A percentile compares a stretch with the other conserved stretches of the same genome.
phyloP scores from a whole-genome alignment of 768 basidiomycete genomes.

The Lentinula detonsa region DNA sequence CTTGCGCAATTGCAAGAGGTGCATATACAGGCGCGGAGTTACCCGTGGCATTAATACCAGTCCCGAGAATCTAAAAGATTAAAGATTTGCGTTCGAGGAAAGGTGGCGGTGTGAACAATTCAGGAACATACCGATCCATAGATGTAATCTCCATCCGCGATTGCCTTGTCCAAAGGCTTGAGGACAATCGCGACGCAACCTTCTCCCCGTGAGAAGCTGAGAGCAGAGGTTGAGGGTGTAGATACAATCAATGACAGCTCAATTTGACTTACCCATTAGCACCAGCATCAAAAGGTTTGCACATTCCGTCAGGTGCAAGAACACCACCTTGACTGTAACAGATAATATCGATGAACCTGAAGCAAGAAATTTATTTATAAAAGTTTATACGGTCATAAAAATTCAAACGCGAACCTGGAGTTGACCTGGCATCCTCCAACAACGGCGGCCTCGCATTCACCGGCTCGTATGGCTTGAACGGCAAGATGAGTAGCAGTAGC shows the following conservation, averaged over 20 bases:
- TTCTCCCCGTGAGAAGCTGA: constrained; percentile 28
- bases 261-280: constrained; percentile 32
- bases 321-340: constrained; percentile 33
- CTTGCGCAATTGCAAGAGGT: constrained; percentile 31
- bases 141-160: constrained; percentile 32
- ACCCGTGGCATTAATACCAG: constrained; percentile 32
- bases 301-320: constrained; percentile 33
- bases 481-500: constrained; percentile 44
- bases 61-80: constrained; percentile 28
- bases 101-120: not conserved
- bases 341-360: constrained; percentile 28
- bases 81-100: not conserved
- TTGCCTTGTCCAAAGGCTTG: constrained; percentile 30
- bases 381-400: not conserved
- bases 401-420: constrained; percentile 21
- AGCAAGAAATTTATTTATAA: constrained; percentile 21
- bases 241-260: constrained; percentile 31
- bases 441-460: constrained; percentile 43
- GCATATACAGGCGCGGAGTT: constrained; percentile 27
- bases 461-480: constrained; percentile 32
- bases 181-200: constrained; percentile 31
- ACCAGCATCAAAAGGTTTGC: constrained; percentile 36
- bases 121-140: constrained; percentile 29
- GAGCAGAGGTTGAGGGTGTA: constrained; percentile 38
- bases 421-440: constrained; percentile 41